Evolutionary conservation across 176 grass and related monocot species (phyloP).

Genomic region (Aegilops longissima): DNA sequence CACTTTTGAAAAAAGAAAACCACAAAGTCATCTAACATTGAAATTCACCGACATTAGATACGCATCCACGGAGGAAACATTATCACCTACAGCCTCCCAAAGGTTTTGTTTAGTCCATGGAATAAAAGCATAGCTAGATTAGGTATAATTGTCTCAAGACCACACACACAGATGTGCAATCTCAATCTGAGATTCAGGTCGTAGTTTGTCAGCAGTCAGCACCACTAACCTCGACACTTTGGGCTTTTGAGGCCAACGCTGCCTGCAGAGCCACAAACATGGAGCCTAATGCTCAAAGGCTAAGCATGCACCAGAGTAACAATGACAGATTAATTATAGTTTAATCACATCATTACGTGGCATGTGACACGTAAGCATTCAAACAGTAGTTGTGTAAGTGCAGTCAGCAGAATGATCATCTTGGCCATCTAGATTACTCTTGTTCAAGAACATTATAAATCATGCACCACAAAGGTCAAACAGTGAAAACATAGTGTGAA

Average conservation of each 20-base stretch:
- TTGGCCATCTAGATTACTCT: not conserved
- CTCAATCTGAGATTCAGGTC: not conserved
- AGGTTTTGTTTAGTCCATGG: not conserved
- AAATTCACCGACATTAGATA: conserved; percentile 40
- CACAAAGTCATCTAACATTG: conserved; percentile 6
- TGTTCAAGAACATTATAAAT: conserved; percentile 1
- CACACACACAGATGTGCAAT: not conserved
- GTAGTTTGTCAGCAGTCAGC: conserved; percentile 28
- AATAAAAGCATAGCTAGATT: not conserved
- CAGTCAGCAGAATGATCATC: conserved; percentile 2
- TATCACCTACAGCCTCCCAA: not conserved
- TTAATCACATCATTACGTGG: not conserved
- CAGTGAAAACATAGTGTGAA: not conserved
- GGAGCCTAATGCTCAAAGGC: not conserved
- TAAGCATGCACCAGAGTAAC: conserved; percentile 25
- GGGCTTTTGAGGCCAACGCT: conserved; percentile 14
- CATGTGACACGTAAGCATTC: conserved; percentile 5
- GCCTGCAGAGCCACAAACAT: conserved; percentile 32
- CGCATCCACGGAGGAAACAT: not conserved
- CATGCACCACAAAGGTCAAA: not conserved
- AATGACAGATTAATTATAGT: conserved; percentile 8
- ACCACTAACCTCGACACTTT: conserved; percentile 28
- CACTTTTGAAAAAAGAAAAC: conserved; percentile 19
- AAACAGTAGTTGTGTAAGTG: not conserved
- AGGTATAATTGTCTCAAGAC: not conserved